Base-by-base conservation (phyloP, 495 filamentous ascomycete species). In the Tuber indicum region DNA sequence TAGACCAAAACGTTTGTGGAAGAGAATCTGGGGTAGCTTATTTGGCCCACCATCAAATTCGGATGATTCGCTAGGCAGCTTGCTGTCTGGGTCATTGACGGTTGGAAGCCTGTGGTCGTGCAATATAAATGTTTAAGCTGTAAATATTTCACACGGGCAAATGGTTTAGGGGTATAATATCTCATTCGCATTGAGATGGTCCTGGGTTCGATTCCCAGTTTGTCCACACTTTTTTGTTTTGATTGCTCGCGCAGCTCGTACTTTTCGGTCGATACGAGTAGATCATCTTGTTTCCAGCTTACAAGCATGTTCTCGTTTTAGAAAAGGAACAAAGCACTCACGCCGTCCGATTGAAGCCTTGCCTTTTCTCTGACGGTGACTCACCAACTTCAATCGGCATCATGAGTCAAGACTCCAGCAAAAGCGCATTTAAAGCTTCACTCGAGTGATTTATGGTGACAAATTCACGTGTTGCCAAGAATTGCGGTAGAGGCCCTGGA, bases 101-200 rank as follows among this genome's bases (percentile, higher is more conserved):
- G 17, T 23, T 8, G 5, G 0, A 9, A 8, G n/a, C 2, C 9
- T 23, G 3, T 9, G n/a, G 8, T 14, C 0, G 10, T 62, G 23
- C 52, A 14, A 62, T 32, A 62, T 62, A 12, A 5, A 14, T 62
- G 23, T 62, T 26, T 62, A 62, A 62, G n/a, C 52, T 62, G 14
- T 0, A 2, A 6, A 32, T 2, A 12, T 58, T n/a, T n/a, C 12
- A 17, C 7, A 32, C 46, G 75, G 75, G 75, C 58, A 76, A 72
- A 70, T 74, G 66, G 75, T 76, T 76, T 76, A 76, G 75, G 75
- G 75, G 75, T 73, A 76, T 76, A 76, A 76, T 70, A 72, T 74
- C 66, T 76, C 75, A 76, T 76, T 73, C 75, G 66, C 75, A 76
- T 49, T 73, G 75, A 76, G 75, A 76, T 21, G 66, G 75, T 73